Percentiles rank a stretch among this genome's conserved stretches.
Evolutionary conservation across 2,329 filamentous ascomycete species (phyloP).

Genomic region (Daldinia eschscholtzii): DNA sequence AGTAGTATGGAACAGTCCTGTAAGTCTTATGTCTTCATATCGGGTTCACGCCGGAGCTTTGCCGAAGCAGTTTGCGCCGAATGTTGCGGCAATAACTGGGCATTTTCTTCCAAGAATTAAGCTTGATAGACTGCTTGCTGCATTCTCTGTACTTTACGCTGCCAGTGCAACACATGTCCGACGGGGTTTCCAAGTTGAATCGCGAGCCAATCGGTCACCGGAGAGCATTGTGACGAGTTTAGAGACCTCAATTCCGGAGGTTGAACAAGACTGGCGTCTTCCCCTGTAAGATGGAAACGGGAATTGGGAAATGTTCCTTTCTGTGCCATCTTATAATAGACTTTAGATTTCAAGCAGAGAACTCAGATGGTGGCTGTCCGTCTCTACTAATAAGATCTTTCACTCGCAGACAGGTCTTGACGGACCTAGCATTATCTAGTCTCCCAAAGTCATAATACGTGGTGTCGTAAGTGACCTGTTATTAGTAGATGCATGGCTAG

Average conservation of each 20-base stretch:
- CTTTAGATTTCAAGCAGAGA: slow-evolving; percentile 21
- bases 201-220: slow-evolving; percentile 15
- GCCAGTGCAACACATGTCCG: slow-evolving; percentile 17
- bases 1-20: not conserved
- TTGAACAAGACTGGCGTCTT: slow-evolving; percentile 13
- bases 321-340: slow-evolving; percentile 18
- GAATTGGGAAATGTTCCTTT: slow-evolving; percentile 8
- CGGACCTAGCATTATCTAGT: slow-evolving; percentile 17
- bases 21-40: slow-evolving; percentile 11
- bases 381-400: slow-evolving; percentile 41
- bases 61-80: slow-evolving; percentile 18
- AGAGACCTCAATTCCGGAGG: slow-evolving; percentile 2
- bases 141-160: slow-evolving; percentile 6
- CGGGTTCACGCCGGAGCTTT: slow-evolving; percentile 24
- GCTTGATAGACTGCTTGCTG: slow-evolving; percentile 16
- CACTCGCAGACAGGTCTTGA: slow-evolving; percentile 21
- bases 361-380: slow-evolving; percentile 22
- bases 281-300: slow-evolving; percentile 9
- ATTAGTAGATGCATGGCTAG: slow-evolving; percentile 38
- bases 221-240: slow-evolving; percentile 10
- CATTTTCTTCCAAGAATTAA: slow-evolving; percentile 20
- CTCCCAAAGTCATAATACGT: slow-evolving; percentile 35
- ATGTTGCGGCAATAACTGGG: slow-evolving; percentile 16
- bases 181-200: slow-evolving; percentile 12
- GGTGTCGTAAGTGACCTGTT: slow-evolving; percentile 36